These are phyloP conservation scores for Euphorbia lathyris DNA, from an alignment of 345 rosid genomes.

Conservation along the genomic window DNA sequence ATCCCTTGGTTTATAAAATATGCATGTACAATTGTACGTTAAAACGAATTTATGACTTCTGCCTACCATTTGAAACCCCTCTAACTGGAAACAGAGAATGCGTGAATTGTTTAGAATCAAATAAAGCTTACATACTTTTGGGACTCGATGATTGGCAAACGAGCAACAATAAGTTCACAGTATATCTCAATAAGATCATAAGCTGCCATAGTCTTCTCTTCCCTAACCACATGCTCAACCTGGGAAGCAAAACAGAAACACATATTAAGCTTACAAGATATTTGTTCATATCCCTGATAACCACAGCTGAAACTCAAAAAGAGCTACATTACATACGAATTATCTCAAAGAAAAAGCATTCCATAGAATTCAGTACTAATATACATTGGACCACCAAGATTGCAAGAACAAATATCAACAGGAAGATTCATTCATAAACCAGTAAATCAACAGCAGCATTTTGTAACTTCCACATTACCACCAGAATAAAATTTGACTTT, in stretches of 20 bases:
- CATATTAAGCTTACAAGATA: neutral
- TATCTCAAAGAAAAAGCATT: neutral
- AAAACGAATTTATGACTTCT: neutral
- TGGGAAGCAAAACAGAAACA: conserved; percentile 18
- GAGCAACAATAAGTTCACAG: conserved; percentile 69
- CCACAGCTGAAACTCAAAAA: neutral
- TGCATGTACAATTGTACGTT: neutral
- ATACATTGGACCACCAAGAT: neutral
- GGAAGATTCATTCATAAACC: too few species aligned
- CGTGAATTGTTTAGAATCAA: neutral
- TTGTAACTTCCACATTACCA: too few species aligned
- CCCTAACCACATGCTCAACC: conserved; percentile 94
- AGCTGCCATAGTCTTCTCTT: conserved; percentile 87
- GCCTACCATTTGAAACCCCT: neutral
- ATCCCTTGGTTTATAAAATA: neutral
- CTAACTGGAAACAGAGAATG: neutral
- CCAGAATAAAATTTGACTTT: too few species aligned
- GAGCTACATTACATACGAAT: neutral
- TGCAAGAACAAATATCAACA: too few species aligned
- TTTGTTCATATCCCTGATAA: neutral
- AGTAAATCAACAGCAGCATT: too few species aligned
- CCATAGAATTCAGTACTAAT: neutral
- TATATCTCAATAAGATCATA: conserved; percentile 76
- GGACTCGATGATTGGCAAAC: conserved; percentile 76
- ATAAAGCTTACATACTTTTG: conserved; percentile 52